phyloP scores from a whole-genome alignment of 345 rosid genomes.

The Gossypium bickii region DNA sequence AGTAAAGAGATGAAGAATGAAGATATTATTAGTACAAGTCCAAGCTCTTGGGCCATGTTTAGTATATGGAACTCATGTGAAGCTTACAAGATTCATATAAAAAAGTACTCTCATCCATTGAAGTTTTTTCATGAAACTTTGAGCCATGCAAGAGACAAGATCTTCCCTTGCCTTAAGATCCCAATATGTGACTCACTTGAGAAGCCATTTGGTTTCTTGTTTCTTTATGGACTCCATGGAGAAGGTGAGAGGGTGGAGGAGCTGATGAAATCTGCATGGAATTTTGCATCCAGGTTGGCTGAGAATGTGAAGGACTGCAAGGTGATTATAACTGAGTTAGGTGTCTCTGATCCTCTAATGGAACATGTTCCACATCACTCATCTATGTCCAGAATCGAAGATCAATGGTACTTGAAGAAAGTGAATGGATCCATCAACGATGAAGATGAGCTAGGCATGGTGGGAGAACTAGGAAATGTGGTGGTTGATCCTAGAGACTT shows the following conservation, averaged over 20 bases:
- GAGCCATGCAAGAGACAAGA: conserved; percentile 30
- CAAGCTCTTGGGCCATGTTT: conserved; percentile 43
- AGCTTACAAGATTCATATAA: conserved; percentile 30
- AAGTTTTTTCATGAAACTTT: conserved; percentile 31
- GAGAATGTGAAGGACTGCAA: conserved; percentile 38
- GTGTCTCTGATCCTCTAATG: conserved; percentile 42
- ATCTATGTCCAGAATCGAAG: conserved; percentile 36
- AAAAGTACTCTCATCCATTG: conserved; percentile 21
- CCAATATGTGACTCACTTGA: conserved; percentile 28
- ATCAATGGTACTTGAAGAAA: conserved; percentile 53
- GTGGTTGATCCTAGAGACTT: conserved; percentile 62
- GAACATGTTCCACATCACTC: conserved; percentile 31
- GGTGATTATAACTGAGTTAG: conserved; percentile 37
- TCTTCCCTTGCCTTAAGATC: conserved; percentile 36
- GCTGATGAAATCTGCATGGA: conserved; percentile 42
- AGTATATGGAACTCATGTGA: conserved; percentile 59
- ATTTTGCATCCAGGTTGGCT: conserved; percentile 38
- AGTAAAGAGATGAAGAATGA: not conserved
- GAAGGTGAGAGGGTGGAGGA: conserved; percentile 47
- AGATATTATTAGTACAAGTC: conserved; percentile 20
- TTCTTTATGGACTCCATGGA: conserved; percentile 41
- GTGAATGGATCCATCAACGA: conserved; percentile 16
- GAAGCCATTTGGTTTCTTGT: conserved; percentile 41
- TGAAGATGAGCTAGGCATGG: conserved; percentile 7
- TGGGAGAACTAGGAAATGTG: conserved; percentile 39